Evolutionary conservation across 75 land plant genomes (phyloP), one percentile per base, ranked within the genome.

Genomic region (Cryptomeria japonica): DNA sequence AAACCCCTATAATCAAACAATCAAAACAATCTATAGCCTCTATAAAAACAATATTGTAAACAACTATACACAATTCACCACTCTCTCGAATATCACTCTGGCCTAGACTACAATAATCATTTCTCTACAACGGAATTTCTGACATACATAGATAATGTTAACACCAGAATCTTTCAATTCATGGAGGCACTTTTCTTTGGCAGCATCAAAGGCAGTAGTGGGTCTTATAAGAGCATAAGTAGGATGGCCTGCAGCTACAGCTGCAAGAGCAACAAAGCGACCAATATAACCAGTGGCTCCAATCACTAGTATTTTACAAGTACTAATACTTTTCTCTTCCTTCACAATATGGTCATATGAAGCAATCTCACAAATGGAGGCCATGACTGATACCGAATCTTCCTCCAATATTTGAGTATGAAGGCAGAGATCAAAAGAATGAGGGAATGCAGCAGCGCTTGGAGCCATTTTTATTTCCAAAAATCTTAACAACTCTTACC

Each of bases 261-360:
- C 34, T 19, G 90, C 90, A 19, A 15, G 34, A 42, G 83, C 84
- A 44, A 89, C 51, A 41, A 51, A 78, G 22, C 55, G n/a, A 70
- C 90, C 90, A 37, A 89, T 86, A 55, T 76, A 80, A 22, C 90
- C 90, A 2, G 88, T 89, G 44, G 72, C 83, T 47, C 90, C 90
- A 38, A 89, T 42, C n/a, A 89, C 68, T 5, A 89, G 72, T 14
- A 89, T n/a, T 39, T 4, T 39, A 31, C 84, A 47, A n/a, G 13
- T 36, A 55, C 1, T 36, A 76, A 32, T 1, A 55, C 58, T 55
- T 55, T 16, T 10, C 38, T 41, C 6, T 18, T 19, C 10, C 31
- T 5, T n/a, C 31, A 68, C 25, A 68, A 28, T 68, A 5, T 68
- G 28, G 73, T 28, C 32, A 68, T 25, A 4, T 28, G 73, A 68